Percentiles rank a stretch among this genome's conserved stretches.
phyloP scores from a whole-genome alignment of 2,329 filamentous ascomycete species.

The Sarocladiaceae sp. region DNA sequence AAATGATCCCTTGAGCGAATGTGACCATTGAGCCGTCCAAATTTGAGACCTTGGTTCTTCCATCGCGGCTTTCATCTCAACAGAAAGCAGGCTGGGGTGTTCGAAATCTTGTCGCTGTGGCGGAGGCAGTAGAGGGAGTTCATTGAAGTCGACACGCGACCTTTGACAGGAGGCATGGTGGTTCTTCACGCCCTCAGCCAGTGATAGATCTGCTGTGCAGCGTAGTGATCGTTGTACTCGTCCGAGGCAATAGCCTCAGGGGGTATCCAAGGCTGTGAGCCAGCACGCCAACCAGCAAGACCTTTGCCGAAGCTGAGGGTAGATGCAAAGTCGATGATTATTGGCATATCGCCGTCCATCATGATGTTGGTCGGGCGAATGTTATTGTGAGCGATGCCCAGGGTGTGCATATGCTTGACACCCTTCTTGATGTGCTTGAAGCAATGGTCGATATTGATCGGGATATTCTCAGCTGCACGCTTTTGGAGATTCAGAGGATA shows the following conservation, averaged over 20 bases:
- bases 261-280: slow-evolving; percentile 4
- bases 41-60: no score
- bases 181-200: slow-evolving; percentile 1
- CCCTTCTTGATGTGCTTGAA: slow-evolving; percentile 14
- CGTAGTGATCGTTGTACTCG: slow-evolving; percentile 8
- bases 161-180: no score
- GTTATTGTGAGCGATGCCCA: slow-evolving; percentile 29
- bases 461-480: slow-evolving; percentile 3
- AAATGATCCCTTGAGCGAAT: no score
- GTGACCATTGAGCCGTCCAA: no score
- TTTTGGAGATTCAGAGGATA: slow-evolving; percentile 1
- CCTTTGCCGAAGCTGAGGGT: background rate
- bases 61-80: no score
- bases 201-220: slow-evolving; percentile 6
- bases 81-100: no score
- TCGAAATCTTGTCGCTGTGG: no score
- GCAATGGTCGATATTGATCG: slow-evolving; percentile 7
- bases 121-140: no score
- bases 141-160: no score
- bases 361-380: slow-evolving; percentile 28
- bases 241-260: background rate
- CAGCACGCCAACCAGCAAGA: background rate
- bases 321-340: slow-evolving; percentile 31
- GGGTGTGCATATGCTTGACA: slow-evolving; percentile 26
- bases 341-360: slow-evolving; percentile 24